Evolutionary conservation across 208 protist genomes (phyloP), one percentile per base, ranked within the genome.

Genomic region (Herpetomonas tarakana): DNA sequence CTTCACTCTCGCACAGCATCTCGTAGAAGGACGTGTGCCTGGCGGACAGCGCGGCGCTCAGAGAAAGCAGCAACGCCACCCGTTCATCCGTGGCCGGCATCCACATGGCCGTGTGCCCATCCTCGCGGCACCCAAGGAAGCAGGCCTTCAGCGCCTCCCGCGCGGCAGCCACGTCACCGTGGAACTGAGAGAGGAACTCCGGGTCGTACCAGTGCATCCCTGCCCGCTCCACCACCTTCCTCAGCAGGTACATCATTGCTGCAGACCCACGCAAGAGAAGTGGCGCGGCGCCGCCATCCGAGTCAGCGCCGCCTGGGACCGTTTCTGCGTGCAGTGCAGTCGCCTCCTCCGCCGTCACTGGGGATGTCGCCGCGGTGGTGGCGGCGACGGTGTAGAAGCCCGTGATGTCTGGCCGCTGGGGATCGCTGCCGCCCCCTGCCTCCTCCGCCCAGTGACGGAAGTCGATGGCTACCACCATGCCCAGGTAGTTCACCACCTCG

Each of bases 391-490:
- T 64, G 68, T 93, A 93, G 49, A 93, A 93, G 12, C 71, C 71
- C 0, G 64, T 58, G 38, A 87, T 78, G 50, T 30, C 22, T 18
- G 6, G 50, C 50, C 11, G 19, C 19, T 7, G 2, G 3, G n/a
- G n/a, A 18, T 35, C n/a, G n/a, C 7, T 19, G 9, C 31, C 16
- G 57, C 3, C 22, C 21, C n/a, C 54, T 39, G 11, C 49, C 52
- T 75, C 59, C 51, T 91, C 79, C 1, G 66, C 76, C 84, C 88
- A 94, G 60, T 94, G 88, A 25, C 83, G 74, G 62, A 94, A 94
- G 65, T 94, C 88, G 45, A 94, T 90, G 3, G 88, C 83, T 25
- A 91, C 77, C 21, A 94, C 26, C 82, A 90, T 90, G 39, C 76
- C 71, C 19, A 94, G 58, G 60, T 91, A 94, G 51, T 89, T 88